Conservation (phyloP, 2,329 filamentous ascomycete species). For the Pezicula rhizophila region DNA sequence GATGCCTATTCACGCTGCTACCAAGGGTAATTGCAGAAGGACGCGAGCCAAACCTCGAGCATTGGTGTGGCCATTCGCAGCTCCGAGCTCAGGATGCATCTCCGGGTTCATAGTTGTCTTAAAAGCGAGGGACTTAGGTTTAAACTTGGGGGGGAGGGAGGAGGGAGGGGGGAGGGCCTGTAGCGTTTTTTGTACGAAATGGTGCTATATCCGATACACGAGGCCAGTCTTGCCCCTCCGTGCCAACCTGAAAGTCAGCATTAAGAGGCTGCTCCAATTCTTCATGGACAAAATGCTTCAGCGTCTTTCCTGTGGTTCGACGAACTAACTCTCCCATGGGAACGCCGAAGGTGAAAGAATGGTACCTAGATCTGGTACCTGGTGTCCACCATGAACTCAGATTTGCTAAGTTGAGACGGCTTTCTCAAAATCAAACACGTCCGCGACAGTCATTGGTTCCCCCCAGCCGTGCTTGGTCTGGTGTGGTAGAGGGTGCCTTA, state of each 20-base stretch:
- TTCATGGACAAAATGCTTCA: constrained; percentile 36
- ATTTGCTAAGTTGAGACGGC: constrained; percentile 29
- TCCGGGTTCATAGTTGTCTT: constrained; percentile 2
- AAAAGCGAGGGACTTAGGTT: not conserved
- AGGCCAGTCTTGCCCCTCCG: not conserved
- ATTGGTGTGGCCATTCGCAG: constrained; percentile 39
- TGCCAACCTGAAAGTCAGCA: constrained; percentile 8
- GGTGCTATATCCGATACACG: constrained; percentile 3
- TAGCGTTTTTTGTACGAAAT: not conserved
- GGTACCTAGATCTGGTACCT: constrained; percentile 37
- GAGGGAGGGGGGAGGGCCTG: too few relatives aligned
- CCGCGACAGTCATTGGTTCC: constrained; percentile 23
- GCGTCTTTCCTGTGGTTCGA: constrained; percentile 32
- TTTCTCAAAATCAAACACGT: constrained; percentile 28
- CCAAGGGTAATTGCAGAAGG: constrained; percentile 31
- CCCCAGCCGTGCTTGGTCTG: too few relatives aligned
- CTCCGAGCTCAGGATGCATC: constrained; percentile 31
- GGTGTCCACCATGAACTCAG: constrained; percentile 40
- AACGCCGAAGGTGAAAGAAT: constrained; percentile 33
- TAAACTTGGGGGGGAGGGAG: not conserved
- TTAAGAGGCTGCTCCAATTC: constrained; percentile 2
- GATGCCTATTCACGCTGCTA: constrained; percentile 27
- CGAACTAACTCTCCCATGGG: constrained; percentile 38
- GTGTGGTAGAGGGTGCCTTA: too few relatives aligned
- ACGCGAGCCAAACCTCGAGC: constrained; percentile 36